Evolutionary conservation across 768 basidiomycete species (phyloP), one percentile per base, ranked within the genome.

Genomic region (Phanerochaete sordida): DNA sequence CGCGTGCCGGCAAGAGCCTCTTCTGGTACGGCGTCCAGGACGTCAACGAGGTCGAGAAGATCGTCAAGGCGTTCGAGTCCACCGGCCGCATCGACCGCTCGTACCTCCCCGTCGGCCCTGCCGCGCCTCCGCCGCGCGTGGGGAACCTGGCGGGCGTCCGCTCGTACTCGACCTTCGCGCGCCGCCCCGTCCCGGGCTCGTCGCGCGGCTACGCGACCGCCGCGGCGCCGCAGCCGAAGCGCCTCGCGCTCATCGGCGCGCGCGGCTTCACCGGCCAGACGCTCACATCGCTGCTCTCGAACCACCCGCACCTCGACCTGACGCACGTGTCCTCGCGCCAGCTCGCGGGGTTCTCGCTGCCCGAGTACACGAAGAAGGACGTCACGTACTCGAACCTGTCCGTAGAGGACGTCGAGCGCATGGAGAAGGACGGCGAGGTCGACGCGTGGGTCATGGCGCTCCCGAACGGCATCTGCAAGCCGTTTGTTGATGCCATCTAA

Each of bases 361-460:
- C 87, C 21, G 87, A 85, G 43, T 98, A 99, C 75, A 84, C 84
- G 63, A 96, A 96, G 73, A 73, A 82, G 0, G 57, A 79, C 1
- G 73, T 98, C 49, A 81, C 71, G 16, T 98, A 97, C 76, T 84
- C 85, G 60, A 93, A 96, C 74, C 80, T 99, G 16, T 88, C 87
- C 0, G 72, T 80, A 9, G 76, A 79, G 59, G 91, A 97, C 65
- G 90, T 98, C 11, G 87, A 92, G 72, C 78, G 76, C 70, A 90
- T 99, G 88, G 97, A 98, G 75, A 86, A 87, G 74, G 78, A 85
- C 52, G 88, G 90, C 9, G 90, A 90, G 68, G 93, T 99, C 19
- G 96, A 99, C 70, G 96, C 94, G 9, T 99, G 97, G 96, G 85
- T 98, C 56, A 95, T 98, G 91, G 97, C 97, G 2, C 82, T 99